Percentiles rank a stretch among this genome's conserved stretches.
Evolutionary conservation across 805 yeast species (phyloP).

Genomic region (Babjeviella inositovora): DNA sequence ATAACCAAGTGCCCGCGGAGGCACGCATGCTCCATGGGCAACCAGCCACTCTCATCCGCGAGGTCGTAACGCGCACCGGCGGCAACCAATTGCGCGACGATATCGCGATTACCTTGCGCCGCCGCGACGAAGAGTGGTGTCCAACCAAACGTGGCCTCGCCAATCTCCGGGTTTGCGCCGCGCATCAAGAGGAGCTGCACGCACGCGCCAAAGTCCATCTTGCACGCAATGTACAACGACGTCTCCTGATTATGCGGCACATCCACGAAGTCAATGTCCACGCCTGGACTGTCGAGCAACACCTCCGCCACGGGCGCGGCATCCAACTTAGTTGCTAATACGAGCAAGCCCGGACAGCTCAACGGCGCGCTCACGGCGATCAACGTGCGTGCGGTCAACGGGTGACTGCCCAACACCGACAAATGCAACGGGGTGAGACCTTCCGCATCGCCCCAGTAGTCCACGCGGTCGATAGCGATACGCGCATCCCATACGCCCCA

Average conservation of each 20-base stretch:
- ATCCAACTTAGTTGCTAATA: slow-evolving; percentile 54
- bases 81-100: slow-evolving; percentile 37
- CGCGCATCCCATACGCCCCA: slow-evolving; percentile 42
- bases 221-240: slow-evolving; percentile 68
- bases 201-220: slow-evolving; percentile 34
- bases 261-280: slow-evolving; percentile 50
- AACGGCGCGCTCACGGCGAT: slow-evolving; percentile 23
- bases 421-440: slow-evolving; percentile 68
- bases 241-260: slow-evolving; percentile 56
- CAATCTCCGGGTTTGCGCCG: slow-evolving; percentile 61
- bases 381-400: slow-evolving; percentile 50
- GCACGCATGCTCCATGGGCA: slow-evolving; percentile 94
- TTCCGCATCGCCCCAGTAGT: slow-evolving; percentile 67
- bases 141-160: slow-evolving; percentile 80
- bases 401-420: slow-evolving; percentile 73
- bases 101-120: slow-evolving; percentile 55
- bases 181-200: slow-evolving; percentile 35
- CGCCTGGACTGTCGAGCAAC: slow-evolving; percentile 36
- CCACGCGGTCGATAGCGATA: slow-evolving; percentile 36
- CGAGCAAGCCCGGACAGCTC: slow-evolving; percentile 38
- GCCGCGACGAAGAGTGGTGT: slow-evolving; percentile 87
- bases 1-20: slow-evolving; percentile 72
- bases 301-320: slow-evolving; percentile 37
- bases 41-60: slow-evolving; percentile 84
- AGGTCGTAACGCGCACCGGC: slow-evolving; percentile 35